Base-by-base conservation (phyloP, 2,329 filamentous ascomycete genomes). In the Calonectria ilicicola region DNA sequence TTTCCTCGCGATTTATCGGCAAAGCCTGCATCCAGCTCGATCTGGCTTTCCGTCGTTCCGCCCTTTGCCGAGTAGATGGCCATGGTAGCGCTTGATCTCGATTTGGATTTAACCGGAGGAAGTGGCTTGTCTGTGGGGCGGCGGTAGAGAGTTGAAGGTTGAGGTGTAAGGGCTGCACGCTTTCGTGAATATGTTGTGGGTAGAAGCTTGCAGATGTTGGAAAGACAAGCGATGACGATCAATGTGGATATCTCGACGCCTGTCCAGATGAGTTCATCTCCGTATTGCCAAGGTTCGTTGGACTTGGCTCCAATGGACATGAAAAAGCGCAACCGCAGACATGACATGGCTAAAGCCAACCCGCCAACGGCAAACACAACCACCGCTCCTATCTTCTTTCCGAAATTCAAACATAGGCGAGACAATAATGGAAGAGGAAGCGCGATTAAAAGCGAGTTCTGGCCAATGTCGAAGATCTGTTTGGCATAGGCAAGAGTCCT, bases 361-460 rank as follows among this genome's bases (percentile, higher is more conserved):
- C 84, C 74, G 32, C 87, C 84, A 17, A 89, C 80, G 14, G 83
- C 84, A 65, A 89, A 82, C 79, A 89, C 86, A 21, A 85, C 53
- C 1, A 80, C 80, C 3, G 89, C 82, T 40, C 84, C 84, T 2
- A 85, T 49, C 78, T 87, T 89, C 74, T 87, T 86, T 49, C 84
- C 83, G n/a, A 79, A 79, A 17, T 82, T 82, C 14, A 87, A 72
- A 10, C 83, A 80, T 14, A 88, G 81, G 2, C 82, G 76, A 2
- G 81, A 73, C 5, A 89, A 72, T 51, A 83, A 83, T 4, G 85
- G 84, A 14, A 89, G 75, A 0, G 88, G 83, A 5, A 89, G 77
- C 2, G 80, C 65, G 62, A 89, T 82, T 12, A 90, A 82, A 75
- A 83, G 83, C 40, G 84, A 70, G 74, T 89, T 88, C 29, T 87